Conservation (phyloP, 306 rosid species). For the Castanea mollissima region DNA sequence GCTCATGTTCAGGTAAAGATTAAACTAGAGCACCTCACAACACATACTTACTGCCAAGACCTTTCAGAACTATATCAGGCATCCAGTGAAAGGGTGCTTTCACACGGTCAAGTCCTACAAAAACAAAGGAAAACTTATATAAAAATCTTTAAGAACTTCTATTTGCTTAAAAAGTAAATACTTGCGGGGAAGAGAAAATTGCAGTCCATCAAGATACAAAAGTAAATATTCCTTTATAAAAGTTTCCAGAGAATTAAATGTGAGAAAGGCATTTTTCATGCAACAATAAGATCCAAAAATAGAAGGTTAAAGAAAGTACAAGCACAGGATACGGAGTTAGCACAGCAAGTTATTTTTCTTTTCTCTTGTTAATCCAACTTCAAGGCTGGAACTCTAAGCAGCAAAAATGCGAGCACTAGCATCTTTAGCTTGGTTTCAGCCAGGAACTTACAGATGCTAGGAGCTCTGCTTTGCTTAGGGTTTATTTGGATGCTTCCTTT, state of each 20-base stretch:
- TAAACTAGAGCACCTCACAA: not conserved
- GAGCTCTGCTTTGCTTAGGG: too few species aligned
- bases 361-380: too few species aligned
- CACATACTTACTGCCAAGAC: conserved; percentile 5
- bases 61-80: conserved; percentile 5
- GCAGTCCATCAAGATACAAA: not conserved
- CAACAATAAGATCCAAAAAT: not conserved
- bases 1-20: not conserved
- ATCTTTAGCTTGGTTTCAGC: too few species aligned
- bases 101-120: conserved; percentile 13
- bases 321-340: not conserved
- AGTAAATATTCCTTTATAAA: not conserved
- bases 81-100: conserved; percentile 21
- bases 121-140: not conserved
- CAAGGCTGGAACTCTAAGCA: too few species aligned
- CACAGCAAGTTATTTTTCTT: not conserved
- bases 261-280: not conserved
- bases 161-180: not conserved
- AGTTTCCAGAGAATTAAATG: not conserved
- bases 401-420: too few species aligned
- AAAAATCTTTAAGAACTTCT: too few species aligned
- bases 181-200: not conserved
- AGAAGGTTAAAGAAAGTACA: not conserved
- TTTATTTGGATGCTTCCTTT: too few species aligned
- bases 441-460: too few species aligned